Conservation (phyloP, 78 protist species). For the Dictyostelium discoideum region DNA sequence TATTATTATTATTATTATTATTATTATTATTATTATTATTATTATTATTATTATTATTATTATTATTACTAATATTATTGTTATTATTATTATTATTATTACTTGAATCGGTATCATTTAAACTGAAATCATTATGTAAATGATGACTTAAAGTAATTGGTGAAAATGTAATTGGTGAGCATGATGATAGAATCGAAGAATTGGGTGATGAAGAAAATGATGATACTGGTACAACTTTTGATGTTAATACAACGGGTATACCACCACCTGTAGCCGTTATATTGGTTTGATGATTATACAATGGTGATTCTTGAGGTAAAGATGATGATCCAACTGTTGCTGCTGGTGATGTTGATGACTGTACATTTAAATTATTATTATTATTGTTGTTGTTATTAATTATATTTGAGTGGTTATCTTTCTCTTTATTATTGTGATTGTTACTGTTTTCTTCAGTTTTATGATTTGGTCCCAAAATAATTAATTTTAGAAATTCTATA, state of each 20-base stretch:
- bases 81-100: background rate
- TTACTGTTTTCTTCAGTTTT: background rate
- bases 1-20: background rate
- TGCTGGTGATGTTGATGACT: background rate
- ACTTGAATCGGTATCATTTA: background rate
- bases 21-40: background rate
- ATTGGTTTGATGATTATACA: slow-evolving; percentile 9
- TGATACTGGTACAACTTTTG: slow-evolving; percentile 52
- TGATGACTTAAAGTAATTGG: slow-evolving; percentile 6
- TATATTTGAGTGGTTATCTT: background rate
- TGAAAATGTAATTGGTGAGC: slow-evolving; percentile 54
- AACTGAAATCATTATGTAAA: background rate
- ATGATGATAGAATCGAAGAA: slow-evolving; percentile 47
- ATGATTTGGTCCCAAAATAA: slow-evolving; percentile 36
- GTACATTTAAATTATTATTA: background rate
- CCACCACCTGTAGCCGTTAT: background rate
- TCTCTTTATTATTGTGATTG: background rate
- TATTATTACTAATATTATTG: background rate
- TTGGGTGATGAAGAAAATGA: slow-evolving; percentile 70
- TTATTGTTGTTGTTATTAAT: background rate
- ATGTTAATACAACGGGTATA: slow-evolving; percentile 50
- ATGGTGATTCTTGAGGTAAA: background rate
- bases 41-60: background rate
- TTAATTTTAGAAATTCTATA: slow-evolving; percentile 35
- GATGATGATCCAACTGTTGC: background rate